Percentiles rank a stretch among this genome's conserved stretches.
phyloP scores from a whole-genome alignment of 2,329 filamentous ascomycete genomes.

The Fusarium oligoseptatum region DNA sequence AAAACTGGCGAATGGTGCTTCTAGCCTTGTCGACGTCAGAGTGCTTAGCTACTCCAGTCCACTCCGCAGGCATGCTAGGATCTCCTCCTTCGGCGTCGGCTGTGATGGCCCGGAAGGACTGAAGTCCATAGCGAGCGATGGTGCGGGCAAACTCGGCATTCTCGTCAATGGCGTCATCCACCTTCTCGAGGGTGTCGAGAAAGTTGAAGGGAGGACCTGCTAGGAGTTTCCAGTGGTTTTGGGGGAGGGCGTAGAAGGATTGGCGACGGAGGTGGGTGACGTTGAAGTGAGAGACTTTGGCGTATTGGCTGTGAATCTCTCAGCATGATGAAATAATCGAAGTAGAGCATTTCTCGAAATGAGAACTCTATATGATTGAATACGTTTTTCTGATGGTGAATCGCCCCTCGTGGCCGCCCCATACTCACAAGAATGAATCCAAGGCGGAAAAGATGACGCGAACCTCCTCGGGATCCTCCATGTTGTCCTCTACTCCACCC shows the following conservation, averaged over 20 bases:
- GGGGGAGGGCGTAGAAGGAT: slow-evolving; percentile 91
- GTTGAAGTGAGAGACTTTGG: slow-evolving; percentile 87
- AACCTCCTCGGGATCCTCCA: slow-evolving; percentile 83
- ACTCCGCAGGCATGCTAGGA: slow-evolving; percentile 68
- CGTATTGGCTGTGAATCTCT: slow-evolving; percentile 76
- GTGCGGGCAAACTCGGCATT: slow-evolving; percentile 87
- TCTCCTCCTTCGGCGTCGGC: slow-evolving; percentile 54
- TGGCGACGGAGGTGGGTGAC: slow-evolving; percentile 91
- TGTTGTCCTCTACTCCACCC: slow-evolving; percentile 73
- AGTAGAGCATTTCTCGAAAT: background rate
- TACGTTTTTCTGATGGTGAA: background rate
- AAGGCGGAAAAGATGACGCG: slow-evolving; percentile 84
- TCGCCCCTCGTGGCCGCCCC: slow-evolving; percentile 20
- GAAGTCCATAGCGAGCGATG: slow-evolving; percentile 79
- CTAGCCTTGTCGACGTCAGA: slow-evolving; percentile 90
- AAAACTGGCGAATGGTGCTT: slow-evolving; percentile 93
- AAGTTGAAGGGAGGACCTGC: slow-evolving; percentile 86
- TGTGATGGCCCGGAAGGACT: slow-evolving; percentile 72
- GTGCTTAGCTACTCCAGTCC: slow-evolving; percentile 78
- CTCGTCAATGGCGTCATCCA: slow-evolving; percentile 89
- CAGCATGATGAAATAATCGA: slow-evolving; percentile 13
- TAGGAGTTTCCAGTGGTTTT: slow-evolving; percentile 85
- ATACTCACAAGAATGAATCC: slow-evolving; percentile 78
- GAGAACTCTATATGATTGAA: background rate
- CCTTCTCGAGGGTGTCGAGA: slow-evolving; percentile 79